These are phyloP conservation scores for Nakazawaea ishiwadae DNA, from an alignment of 805 yeast species.

Conservation along the genomic window DNA sequence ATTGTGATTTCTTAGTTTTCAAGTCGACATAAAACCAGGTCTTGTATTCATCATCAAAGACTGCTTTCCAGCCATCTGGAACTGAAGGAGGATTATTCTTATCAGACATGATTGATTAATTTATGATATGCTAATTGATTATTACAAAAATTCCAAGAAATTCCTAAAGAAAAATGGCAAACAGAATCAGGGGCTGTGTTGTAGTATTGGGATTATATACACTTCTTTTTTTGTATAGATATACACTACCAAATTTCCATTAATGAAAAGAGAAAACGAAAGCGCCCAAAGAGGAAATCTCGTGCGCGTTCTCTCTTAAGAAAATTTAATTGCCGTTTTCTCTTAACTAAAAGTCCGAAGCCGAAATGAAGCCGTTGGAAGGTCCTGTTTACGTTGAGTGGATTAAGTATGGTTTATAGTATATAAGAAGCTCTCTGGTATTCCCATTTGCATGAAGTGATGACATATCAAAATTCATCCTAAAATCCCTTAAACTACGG, in stretches of 20 bases:
- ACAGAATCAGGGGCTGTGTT: not conserved
- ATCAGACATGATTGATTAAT: conserved; percentile 1
- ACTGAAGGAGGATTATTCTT: conserved; percentile 31
- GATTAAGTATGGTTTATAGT: too few relatives aligned
- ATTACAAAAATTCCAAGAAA: not conserved
- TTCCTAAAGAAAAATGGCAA: not conserved
- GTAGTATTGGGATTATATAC: too few relatives aligned
- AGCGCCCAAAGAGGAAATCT: too few relatives aligned
- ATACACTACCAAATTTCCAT: too few relatives aligned
- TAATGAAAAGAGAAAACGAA: too few relatives aligned
- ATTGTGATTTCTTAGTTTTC: conserved; percentile 71
- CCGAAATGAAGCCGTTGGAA: not conserved
- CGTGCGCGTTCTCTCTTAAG: too few relatives aligned
- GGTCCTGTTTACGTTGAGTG: not conserved
- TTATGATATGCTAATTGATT: not conserved
- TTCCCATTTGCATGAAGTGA: not conserved
- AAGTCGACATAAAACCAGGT: conserved; percentile 81
- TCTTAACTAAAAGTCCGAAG: too few relatives aligned
- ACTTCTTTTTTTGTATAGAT: too few relatives aligned
- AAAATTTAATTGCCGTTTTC: too few relatives aligned
- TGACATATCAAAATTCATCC: not conserved
- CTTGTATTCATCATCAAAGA: conserved; percentile 40
- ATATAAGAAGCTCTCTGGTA: too few relatives aligned
- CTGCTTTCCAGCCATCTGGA: conserved; percentile 43
- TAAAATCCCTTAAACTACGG: not conserved